A percentile compares a stretch with the other conserved stretches of the same genome.
phyloP scores from a whole-genome alignment of 768 basidiomycete genomes.

The Panus rudis region DNA sequence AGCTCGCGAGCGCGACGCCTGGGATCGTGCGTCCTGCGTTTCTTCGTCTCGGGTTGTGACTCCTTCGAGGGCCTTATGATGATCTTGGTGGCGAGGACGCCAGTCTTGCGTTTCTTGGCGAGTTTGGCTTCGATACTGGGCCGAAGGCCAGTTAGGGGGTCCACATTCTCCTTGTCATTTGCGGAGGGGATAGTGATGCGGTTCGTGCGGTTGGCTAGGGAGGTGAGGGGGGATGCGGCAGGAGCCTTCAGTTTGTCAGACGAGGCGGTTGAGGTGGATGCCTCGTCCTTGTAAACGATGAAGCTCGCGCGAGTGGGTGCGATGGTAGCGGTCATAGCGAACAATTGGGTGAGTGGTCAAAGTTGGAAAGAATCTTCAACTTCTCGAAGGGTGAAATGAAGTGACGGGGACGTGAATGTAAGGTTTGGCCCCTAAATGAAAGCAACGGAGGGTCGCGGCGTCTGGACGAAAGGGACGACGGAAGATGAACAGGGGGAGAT shows the following conservation, averaged over 20 bases:
- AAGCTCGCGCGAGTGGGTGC: slow-evolving; percentile 12
- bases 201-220: slow-evolving; percentile 24
- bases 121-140: slow-evolving; percentile 38
- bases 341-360: no score
- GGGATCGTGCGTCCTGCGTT: slow-evolving; percentile 7
- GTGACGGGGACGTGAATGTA: no score
- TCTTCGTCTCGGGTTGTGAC: slow-evolving; percentile 13
- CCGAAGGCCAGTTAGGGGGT: slow-evolving; percentile 67
- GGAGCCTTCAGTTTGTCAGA: slow-evolving; percentile 24
- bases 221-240: no score
- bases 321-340: slow-evolving; percentile 12
- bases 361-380: no score
- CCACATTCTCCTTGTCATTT: slow-evolving; percentile 70
- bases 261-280: slow-evolving; percentile 2
- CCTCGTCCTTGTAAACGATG: slow-evolving; percentile 20
- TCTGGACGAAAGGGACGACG: no score
- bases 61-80: slow-evolving; percentile 14
- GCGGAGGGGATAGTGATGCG: slow-evolving; percentile 20
- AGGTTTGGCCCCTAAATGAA: no score
- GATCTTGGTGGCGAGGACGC: slow-evolving; percentile 18
- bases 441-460: no score
- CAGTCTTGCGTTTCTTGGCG: slow-evolving; percentile 57
- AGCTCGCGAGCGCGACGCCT: neutral
- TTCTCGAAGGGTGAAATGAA: no score
- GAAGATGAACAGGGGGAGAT: no score